Evolutionary conservation across 495 filamentous ascomycete species (phyloP).

Genomic region (Chaetomium tenue): DNA sequence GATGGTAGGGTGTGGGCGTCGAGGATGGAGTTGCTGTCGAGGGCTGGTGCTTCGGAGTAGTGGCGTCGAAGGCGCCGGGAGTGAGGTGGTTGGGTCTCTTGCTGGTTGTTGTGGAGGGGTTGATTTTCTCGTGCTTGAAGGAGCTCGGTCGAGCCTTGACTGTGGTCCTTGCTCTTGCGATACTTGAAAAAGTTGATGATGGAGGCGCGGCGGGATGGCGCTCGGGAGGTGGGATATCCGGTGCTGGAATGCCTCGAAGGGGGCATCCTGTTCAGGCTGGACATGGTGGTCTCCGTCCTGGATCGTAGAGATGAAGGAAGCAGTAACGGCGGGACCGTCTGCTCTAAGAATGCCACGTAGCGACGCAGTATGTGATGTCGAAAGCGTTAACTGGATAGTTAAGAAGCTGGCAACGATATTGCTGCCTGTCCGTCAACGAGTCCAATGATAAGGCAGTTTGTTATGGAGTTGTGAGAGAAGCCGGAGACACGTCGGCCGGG

Average conservation of each 20-base stretch:
- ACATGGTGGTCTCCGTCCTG: background rate
- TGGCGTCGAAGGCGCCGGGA: background rate
- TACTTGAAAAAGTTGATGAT: background rate
- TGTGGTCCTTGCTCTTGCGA: background rate
- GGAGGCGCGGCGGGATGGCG: background rate
- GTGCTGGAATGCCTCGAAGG: background rate
- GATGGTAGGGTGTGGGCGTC: background rate
- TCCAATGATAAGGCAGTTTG: background rate
- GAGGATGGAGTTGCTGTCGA: conserved; percentile 1
- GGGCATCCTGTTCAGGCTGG: background rate
- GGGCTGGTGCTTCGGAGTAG: background rate
- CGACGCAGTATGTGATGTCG: conserved; percentile 2
- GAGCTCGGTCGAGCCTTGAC: background rate
- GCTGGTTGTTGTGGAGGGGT: background rate
- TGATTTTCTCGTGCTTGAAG: background rate
- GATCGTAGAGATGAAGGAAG: background rate
- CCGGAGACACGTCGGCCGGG: background rate
- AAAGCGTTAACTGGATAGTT: conserved; percentile 7
- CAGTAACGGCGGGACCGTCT: background rate
- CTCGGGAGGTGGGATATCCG: background rate
- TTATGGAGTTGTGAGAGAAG: background rate
- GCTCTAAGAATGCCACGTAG: background rate
- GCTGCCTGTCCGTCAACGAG: background rate
- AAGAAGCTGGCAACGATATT: conserved; percentile 9
- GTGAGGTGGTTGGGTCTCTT: background rate